Evolutionary conservation across 139 green algal genomes (phyloP).

Genomic region (Penium margaritaceum): DNA sequence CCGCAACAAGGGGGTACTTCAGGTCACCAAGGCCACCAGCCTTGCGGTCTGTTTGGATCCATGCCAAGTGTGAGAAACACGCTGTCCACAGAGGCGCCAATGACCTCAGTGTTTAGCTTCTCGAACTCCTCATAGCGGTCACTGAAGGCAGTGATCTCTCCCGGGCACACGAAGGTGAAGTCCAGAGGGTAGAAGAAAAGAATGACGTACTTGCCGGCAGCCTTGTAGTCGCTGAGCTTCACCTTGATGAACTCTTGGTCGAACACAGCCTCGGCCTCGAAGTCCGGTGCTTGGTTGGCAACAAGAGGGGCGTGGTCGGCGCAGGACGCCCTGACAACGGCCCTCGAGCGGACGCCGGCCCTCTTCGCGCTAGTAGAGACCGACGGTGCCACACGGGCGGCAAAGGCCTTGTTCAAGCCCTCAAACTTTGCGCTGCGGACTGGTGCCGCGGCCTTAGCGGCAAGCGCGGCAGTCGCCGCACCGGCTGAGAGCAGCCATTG

Average conservation of each 20-base stretch:
- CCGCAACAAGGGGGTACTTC: slow-evolving; percentile 89
- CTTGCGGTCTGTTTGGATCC: slow-evolving; percentile 82
- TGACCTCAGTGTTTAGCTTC: slow-evolving; percentile 72
- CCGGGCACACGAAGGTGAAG: slow-evolving; percentile 85
- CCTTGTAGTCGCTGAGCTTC: slow-evolving; percentile 77
- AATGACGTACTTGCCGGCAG: slow-evolving; percentile 89
- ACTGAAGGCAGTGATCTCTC: slow-evolving; percentile 95
- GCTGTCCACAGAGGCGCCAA: slow-evolving; percentile 50
- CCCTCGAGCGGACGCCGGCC: too few species aligned
- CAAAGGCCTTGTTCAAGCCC: too few species aligned
- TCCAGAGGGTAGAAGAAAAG: slow-evolving; percentile 97
- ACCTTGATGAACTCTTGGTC: slow-evolving; percentile 91
- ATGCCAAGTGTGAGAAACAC: slow-evolving; percentile 91
- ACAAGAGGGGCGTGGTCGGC: too few species aligned
- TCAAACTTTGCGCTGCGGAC: too few species aligned
- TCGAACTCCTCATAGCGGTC: slow-evolving; percentile 86
- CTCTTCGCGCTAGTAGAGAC: too few species aligned
- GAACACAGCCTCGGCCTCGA: slow-evolving; percentile 78
- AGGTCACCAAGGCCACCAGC: slow-evolving; percentile 85
- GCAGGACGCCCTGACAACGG: too few species aligned
- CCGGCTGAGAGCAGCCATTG: too few species aligned
- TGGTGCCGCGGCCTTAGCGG: too few species aligned
- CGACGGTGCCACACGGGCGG: too few species aligned
- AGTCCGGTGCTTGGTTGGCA: slow-evolving; percentile 77
- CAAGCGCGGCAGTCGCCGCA: too few species aligned